Percentiles rank a stretch among this genome's conserved stretches.
phyloP scores from a whole-genome alignment of 2,329 filamentous ascomycete genomes.

The Nigrospora sphaerica region DNA sequence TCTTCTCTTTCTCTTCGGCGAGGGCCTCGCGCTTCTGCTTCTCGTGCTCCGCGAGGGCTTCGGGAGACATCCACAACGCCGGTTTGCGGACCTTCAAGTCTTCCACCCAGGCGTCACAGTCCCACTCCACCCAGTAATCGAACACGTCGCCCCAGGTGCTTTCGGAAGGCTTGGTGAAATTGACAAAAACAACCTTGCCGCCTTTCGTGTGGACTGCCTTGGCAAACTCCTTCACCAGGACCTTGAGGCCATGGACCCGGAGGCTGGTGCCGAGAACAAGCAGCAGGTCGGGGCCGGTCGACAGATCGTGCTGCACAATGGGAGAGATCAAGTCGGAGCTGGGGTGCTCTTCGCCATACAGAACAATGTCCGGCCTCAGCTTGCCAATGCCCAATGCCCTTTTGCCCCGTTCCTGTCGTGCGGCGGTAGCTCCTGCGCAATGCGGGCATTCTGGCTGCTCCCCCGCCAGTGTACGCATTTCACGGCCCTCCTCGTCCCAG shows the following conservation, averaged over 20 bases:
- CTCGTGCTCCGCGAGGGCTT: conserved; percentile 29
- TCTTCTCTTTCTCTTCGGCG: conserved; percentile 13
- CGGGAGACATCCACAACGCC: conserved; percentile 50
- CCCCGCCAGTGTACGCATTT: conserved; percentile 52
- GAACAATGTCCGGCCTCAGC: conserved; percentile 63
- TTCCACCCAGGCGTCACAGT: conserved; percentile 66
- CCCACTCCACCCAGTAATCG: conserved; percentile 69
- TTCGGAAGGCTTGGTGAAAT: conserved; percentile 64
- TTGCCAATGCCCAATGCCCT: conserved; percentile 61
- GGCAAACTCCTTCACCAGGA: conserved; percentile 64
- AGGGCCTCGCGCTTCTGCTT: conserved; percentile 29
- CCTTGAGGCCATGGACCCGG: conserved; percentile 63
- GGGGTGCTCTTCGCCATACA: conserved; percentile 69
- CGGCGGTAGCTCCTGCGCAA: conserved; percentile 55
- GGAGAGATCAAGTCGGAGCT: conserved; percentile 60
- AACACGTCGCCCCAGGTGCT: conserved; percentile 68
- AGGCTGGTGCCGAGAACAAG: conserved; percentile 66
- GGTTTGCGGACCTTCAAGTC: conserved; percentile 54
- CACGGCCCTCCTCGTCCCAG: conserved; percentile 52
- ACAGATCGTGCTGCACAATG: conserved; percentile 61
- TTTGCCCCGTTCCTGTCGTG: conserved; percentile 58
- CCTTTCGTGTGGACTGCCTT: conserved; percentile 62
- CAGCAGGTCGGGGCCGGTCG: conserved; percentile 57
- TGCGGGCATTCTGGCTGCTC: conserved; percentile 61
- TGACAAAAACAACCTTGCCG: conserved; percentile 66